Percentiles rank a stretch among this genome's conserved stretches.
phyloP scores from a whole-genome alignment of 2,329 filamentous ascomycete species.

The Phialophora verrucosa region DNA sequence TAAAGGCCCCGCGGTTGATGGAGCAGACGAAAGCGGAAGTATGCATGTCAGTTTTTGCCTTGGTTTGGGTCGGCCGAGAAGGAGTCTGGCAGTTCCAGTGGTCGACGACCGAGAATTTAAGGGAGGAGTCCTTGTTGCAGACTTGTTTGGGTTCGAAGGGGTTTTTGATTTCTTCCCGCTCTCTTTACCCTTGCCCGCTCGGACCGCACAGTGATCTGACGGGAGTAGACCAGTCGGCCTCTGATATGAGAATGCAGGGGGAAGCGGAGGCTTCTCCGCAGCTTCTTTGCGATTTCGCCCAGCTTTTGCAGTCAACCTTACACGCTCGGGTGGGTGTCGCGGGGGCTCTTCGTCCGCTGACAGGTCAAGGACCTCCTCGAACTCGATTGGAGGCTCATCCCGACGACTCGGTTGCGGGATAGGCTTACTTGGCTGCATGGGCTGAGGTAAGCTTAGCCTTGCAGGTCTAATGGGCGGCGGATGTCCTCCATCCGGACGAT shows the following conservation, averaged over 20 bases:
- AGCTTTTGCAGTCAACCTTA: background rate
- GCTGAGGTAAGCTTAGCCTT: conserved; percentile 23
- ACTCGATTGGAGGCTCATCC: conserved; percentile 12
- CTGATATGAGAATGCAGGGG: background rate
- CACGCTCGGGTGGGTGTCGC: background rate
- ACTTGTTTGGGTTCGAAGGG: background rate
- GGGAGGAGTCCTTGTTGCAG: background rate
- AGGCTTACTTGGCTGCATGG: conserved; percentile 18
- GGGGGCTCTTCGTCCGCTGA: conserved; percentile 33
- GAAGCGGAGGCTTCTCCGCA: conserved; percentile 3
- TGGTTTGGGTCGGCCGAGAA: conserved; percentile 23
- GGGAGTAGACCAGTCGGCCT: background rate
- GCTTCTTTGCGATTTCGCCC: conserved; percentile 2
- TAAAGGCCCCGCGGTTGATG: background rate
- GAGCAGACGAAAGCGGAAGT: conserved; percentile 11
- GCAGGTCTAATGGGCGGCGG: conserved; percentile 2
- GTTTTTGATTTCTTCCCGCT: background rate
- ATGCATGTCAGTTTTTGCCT: conserved; percentile 23
- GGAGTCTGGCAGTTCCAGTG: conserved; percentile 22
- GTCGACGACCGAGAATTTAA: conserved; percentile 3
- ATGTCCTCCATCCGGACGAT: conserved; percentile 6
- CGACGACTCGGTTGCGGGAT: background rate
- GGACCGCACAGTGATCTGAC: background rate
- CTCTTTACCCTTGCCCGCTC: background rate
- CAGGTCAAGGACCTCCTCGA: conserved; percentile 31